Conservation (phyloP, 768 basidiomycete genomes). For the Strobilomyces confusus region DNA sequence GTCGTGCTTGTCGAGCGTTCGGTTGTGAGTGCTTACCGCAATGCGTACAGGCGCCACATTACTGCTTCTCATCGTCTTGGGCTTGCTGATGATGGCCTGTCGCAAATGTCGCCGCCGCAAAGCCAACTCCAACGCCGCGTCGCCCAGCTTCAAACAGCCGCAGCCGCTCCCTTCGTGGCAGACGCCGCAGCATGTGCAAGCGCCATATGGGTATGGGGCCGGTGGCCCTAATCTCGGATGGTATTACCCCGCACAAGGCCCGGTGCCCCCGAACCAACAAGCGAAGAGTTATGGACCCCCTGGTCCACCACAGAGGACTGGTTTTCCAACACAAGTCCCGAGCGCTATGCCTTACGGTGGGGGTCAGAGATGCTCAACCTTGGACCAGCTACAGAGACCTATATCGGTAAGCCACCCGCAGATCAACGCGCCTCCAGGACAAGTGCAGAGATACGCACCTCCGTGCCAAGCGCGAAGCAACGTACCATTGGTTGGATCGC, state of each 20-base stretch:
- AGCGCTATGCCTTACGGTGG: not conserved
- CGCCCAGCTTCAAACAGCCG: not conserved
- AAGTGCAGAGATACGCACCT: not conserved
- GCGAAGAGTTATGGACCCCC: not conserved
- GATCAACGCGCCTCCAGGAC: not conserved
- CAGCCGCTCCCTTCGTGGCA: conserved; percentile 10
- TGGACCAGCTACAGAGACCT: not conserved
- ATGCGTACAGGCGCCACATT: conserved; percentile 5
- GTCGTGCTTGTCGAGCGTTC: not conserved
- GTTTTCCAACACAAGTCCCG: not conserved
- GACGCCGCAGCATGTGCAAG: conserved; percentile 1
- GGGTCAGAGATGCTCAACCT: not conserved
- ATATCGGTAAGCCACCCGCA: not conserved
- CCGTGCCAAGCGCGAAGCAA: not conserved
- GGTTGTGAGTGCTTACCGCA: not conserved
- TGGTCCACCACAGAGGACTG: not conserved
- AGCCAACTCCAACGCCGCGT: not conserved
- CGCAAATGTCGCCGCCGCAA: conserved; percentile 5
- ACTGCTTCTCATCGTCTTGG: conserved; percentile 9
- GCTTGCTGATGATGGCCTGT: conserved; percentile 2
- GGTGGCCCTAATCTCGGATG: not conserved
- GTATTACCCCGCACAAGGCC: not conserved
- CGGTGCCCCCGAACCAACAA: not conserved
- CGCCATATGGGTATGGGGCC: not conserved
- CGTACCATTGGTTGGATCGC: not conserved